Conservation (phyloP, 2,329 filamentous ascomycete genomes). For the Phaeophleospora eucalypticola region DNA sequence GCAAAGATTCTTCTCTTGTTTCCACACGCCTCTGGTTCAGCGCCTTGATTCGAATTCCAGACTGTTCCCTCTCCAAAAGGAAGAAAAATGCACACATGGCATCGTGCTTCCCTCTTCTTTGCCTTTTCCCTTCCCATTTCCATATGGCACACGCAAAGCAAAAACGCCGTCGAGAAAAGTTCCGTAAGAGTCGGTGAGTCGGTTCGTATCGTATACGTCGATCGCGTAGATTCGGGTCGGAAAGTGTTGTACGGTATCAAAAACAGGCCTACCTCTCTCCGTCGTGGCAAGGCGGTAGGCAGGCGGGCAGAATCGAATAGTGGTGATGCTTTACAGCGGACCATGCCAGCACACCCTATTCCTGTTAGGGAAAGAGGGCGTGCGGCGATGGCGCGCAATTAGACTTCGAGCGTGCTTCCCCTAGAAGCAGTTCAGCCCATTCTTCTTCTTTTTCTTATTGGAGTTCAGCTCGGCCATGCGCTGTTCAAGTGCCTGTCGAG, state of each 20-base stretch:
- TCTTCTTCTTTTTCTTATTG: conserved; percentile 86
- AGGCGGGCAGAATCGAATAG: background rate
- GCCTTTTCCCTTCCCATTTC: background rate
- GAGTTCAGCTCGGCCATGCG: conserved; percentile 72
- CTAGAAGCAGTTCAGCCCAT: conserved; percentile 95
- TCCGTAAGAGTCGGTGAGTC: background rate
- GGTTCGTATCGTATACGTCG: background rate
- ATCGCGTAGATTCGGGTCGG: background rate
- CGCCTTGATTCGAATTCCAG: background rate
- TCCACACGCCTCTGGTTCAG: background rate
- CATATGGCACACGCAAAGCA: background rate
- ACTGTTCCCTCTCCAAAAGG: background rate
- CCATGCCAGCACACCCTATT: background rate
- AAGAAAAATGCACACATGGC: background rate
- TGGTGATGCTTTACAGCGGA: background rate
- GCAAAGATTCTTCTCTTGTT: background rate
- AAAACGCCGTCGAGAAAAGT: background rate
- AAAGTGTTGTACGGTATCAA: background rate
- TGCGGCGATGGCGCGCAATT: background rate
- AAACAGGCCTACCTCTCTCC: background rate
- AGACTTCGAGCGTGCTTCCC: conserved; percentile 15
- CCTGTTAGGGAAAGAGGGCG: background rate
- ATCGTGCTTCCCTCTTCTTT: background rate
- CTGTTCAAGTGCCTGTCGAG: conserved; percentile 84
- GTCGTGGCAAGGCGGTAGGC: no score